Base-by-base conservation (phyloP, 2,329 filamentous ascomycete species). In the Ampelomyces quisqualis region DNA sequence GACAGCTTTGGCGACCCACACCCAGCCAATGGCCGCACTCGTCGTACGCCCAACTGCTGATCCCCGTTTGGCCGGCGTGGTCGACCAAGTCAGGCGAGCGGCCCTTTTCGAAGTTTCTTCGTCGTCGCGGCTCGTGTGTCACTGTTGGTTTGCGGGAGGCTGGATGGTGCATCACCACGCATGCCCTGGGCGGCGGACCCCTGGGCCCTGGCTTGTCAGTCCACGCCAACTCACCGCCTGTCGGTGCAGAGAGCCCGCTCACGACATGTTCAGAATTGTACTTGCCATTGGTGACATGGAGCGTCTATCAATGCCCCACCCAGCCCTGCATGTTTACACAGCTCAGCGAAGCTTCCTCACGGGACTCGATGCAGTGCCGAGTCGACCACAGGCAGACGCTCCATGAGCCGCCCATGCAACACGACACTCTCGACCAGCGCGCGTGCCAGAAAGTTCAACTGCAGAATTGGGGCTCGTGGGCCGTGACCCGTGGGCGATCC, bases 41-140 rank as follows among this genome's bases (percentile, higher is more conserved):
- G 28, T 24, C 37, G 31, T 35, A 37, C 51, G 53, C 53, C 41
- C 51, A 53, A 55, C 45, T 55, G 56, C 55, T 47, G 56, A 57
- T 62, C 47, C 44, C 57, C 57, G 57, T 61, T 60, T 45, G 46
- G 40, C 35, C 47, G 34, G 18, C 17, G 17, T 32, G 6, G 38
- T 34, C 31, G 38, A 39, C 37, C 35, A 38, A 34, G 18, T 27
- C 27, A 35, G 21, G 35, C 24, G 29, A 39, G 24, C 19, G 36
- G 18, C 17, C 27, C 23, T 24, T 21, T n/a, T 28, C 19, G 22
- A 34, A 19, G 29, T 37, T 23, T 33, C 27, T 34, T n/a, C 34
- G 10, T 15, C 20, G 35, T 23, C n/a, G 32, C 21, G 19, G 19
- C 32, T 34, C 20, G 19, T 13, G 32, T 22, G 21, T 34, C 20